Percentiles rank a stretch among this genome's conserved stretches.
These are phyloP conservation scores for Selenicereus undatus DNA, from an alignment of 148 eudicot genomes.

Conservation along the genomic window DNA sequence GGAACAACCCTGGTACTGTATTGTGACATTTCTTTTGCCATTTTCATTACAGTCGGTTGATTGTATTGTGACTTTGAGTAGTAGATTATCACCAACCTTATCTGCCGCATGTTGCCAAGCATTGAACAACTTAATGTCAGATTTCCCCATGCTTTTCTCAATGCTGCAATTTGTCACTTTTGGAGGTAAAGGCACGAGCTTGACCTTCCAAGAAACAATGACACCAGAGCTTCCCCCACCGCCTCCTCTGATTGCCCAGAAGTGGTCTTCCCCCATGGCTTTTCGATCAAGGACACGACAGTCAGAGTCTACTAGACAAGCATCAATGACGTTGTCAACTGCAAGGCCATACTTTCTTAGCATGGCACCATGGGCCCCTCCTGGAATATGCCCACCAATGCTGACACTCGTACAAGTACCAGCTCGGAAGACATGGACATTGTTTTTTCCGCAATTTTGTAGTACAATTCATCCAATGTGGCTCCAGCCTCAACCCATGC, in stretches of 20 bases:
- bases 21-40: background rate
- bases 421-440: background rate
- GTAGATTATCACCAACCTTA: background rate
- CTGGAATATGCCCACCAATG: background rate
- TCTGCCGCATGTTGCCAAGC: background rate
- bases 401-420: background rate
- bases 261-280: background rate
- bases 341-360: background rate
- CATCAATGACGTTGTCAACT: background rate
- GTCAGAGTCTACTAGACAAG: background rate
- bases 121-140: background rate
- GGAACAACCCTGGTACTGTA: constrained; percentile 18
- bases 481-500: background rate
- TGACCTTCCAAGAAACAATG: background rate
- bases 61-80: background rate
- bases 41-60: background rate
- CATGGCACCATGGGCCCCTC: background rate
- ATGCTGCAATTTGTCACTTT: background rate
- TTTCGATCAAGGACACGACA: background rate
- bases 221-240: constrained; percentile 10
- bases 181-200: background rate
- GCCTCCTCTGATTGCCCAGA: background rate
- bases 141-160: background rate
- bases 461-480: background rate
- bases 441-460: background rate